Base-by-base conservation (phyloP, 2,329 filamentous ascomycete genomes). In the Fusarium sp. region DNA sequence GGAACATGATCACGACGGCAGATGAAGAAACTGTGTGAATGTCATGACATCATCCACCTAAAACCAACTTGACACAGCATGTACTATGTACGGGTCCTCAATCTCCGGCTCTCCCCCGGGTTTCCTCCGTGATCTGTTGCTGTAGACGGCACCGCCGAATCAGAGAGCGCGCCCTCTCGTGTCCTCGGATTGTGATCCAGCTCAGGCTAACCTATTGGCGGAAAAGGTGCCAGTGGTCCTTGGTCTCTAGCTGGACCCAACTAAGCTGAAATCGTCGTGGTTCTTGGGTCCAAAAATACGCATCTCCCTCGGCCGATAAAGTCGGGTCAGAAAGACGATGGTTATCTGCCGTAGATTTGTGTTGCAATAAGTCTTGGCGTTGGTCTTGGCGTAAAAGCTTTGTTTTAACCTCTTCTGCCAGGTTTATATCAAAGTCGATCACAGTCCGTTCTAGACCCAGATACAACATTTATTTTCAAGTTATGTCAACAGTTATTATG, bases 361-460 rank as follows among this genome's bases (percentile, higher is more conserved):
- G 47, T 39, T 63, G 43, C 57, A 44, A 52, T 28, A 52, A 39
- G 50, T 66, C 69, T 73, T 74, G 71, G 71, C 67, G 33, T 55
- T 43, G 20, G 63, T 70, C 71, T 73, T 73, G 71, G 71, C 71
- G 41, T 55, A 35, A 35, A 61, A 65, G 66, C 69, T 65, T 73
- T 73, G 70, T 72, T 72, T 72, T 54, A 50, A 72, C 67, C 50
- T 62, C 70, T 58, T 61, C 50, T 42, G 54, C 33, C 44, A 43
- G 39, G 53, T 44, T 69, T 71, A 49, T 44, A 58, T 46, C 24
- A 50, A 67, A 23, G 12, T 43, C 50, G 12, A 46, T 6, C 24
- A n/a, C n/a, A 29, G 15, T 21, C 33, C 13, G n/a, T 5, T 26
- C 29, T 35, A 9, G 16, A n/a, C 20, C 18, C 15, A 26, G 20